Base-by-base conservation (phyloP, 2,329 filamentous ascomycete species). In the Cladosporium sp. region DNA sequence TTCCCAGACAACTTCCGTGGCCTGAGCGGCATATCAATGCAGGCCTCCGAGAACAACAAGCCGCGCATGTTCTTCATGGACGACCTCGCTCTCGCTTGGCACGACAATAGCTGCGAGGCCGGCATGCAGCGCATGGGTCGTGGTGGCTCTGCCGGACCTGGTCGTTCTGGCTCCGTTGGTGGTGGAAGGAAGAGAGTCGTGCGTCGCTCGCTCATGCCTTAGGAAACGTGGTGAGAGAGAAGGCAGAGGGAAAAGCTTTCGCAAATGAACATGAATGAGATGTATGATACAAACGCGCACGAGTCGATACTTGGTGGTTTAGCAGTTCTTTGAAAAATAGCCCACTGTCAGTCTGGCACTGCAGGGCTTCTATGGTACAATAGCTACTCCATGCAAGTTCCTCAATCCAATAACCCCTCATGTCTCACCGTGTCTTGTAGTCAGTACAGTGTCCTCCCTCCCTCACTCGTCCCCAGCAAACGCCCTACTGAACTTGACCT, bases 21-120 rank as follows among this genome's bases (percentile, higher is more conserved):
- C 39, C 61, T 80, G 20, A 75, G 69, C 12, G 72, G 74, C 7
- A 68, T 79, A 17, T 71, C 73, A 55, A 73, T 80, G 56, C 70
- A 73, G 41, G 75, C 75, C 9, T 72, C 67, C 47, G 71, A 69
- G 34, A 58, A 60, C 27, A 49, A 56, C 22, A 54, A 64, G 56
- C 58, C 63, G 43, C 64, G 63, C 4, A 64, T 70, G 58, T 74
- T 71, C 58, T 74, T 77, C 64, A 65, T 78, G 64, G 77, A 79
- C 55, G 68, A 75, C 51, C 58, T 79, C 50, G 56, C 67, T 40
- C 60, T 78, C 59, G 70, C 67, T 37, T 80, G 77, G 77, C 69
- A 64, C 50, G 73, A 79, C 64, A 73, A 73, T 54, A 73, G 65
- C 36, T 79, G 76, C 56, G 67, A 64, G 30, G 75, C 77, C 47